Evolutionary conservation across 176 grass and related monocot species (phyloP).

Genomic region (Areca catechu): DNA sequence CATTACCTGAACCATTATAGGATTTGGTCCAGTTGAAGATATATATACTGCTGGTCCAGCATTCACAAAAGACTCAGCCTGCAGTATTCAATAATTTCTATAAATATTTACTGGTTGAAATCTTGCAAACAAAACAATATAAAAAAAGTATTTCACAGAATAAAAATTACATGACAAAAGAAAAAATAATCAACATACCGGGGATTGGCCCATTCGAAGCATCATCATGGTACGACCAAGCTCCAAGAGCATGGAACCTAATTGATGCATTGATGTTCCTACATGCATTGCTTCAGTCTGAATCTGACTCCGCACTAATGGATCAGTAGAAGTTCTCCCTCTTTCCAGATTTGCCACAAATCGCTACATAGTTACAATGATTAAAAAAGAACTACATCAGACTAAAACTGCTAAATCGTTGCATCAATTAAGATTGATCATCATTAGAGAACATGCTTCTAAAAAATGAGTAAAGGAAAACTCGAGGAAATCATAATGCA

Average conservation of each 20-base stretch:
- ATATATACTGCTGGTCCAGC: conserved; percentile 81
- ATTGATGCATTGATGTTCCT: conserved; percentile 76
- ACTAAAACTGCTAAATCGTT: no score
- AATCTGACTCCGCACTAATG: conserved; percentile 49
- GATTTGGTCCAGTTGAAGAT: conserved; percentile 77
- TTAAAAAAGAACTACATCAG: no score
- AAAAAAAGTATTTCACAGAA: no score
- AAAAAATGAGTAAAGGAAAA: no score
- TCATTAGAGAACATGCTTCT: no score
- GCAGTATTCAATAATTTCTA: conserved; percentile 18
- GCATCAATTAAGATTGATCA: no score
- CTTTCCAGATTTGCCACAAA: conserved; percentile 41
- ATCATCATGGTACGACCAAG: conserved; percentile 95
- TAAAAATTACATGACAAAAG: conserved; percentile 1
- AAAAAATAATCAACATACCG: conserved; percentile 48
- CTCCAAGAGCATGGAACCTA: conserved; percentile 87
- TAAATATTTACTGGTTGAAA: no score
- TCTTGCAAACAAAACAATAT: no score
- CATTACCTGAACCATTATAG: conserved; percentile 97
- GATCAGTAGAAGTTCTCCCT: conserved; percentile 42
- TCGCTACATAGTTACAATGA: conserved; percentile 27
- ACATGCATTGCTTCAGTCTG: conserved; percentile 65
- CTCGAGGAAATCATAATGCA: no score
- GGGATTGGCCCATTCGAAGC: conserved; percentile 55
- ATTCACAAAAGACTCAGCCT: conserved; percentile 83